phyloP scores from a whole-genome alignment of 2,329 filamentous ascomycete genomes.

The Botrytis hyacinthi region DNA sequence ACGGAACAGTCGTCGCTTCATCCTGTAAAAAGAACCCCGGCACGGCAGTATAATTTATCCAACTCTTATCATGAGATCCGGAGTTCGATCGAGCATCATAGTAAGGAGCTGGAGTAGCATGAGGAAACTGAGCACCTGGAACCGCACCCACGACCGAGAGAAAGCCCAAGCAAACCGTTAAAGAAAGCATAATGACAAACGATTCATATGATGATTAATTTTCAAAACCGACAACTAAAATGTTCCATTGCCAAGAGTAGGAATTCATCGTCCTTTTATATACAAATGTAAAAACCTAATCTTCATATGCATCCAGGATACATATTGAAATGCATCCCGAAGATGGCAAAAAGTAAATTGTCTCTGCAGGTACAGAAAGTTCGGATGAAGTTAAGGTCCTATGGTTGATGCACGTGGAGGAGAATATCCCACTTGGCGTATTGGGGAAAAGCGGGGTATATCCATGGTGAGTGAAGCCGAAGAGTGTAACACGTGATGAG shows the following conservation, averaged over 20 bases:
- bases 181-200: slow-evolving; percentile 1
- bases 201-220: not conserved
- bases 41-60: slow-evolving; percentile 58
- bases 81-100: not conserved
- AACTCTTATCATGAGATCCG: slow-evolving; percentile 10
- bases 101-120: slow-evolving; percentile 4
- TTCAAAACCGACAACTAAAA: not conserved
- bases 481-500: not conserved
- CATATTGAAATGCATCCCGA: not conserved
- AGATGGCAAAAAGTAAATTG: not conserved
- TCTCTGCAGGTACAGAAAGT: not conserved
- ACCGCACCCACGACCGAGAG: not conserved
- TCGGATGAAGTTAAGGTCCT: slow-evolving; percentile 15
- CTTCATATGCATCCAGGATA: not conserved
- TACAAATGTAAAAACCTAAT: not conserved
- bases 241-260: not conserved
- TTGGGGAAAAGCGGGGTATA: slow-evolving; percentile 8
- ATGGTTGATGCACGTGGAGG: slow-evolving; percentile 20
- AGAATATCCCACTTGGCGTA: not conserved
- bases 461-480: not conserved
- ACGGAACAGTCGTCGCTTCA: slow-evolving; percentile 52
- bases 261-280: slow-evolving; percentile 6
- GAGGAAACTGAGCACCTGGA: not conserved
- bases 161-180: not conserved
- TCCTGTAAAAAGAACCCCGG: slow-evolving; percentile 65